Evolutionary conservation across 495 filamentous ascomycete species (phyloP).

Genomic region (Daldinia concentrica): DNA sequence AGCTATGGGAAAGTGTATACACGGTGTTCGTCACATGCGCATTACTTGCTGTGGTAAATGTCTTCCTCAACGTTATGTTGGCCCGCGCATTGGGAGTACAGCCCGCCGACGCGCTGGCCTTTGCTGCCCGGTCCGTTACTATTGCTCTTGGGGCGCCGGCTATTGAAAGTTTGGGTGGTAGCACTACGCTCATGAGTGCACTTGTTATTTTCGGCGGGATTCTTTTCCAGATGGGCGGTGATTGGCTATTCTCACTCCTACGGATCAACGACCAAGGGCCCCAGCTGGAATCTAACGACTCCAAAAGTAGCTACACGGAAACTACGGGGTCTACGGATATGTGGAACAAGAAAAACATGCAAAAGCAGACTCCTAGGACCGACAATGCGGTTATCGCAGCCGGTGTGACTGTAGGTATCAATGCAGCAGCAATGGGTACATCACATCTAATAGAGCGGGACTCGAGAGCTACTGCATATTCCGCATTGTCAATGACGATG

Average conservation of each 20-base stretch:
- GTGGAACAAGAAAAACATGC: neutral
- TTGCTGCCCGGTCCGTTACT: constrained; percentile 58
- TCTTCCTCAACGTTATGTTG: constrained; percentile 50
- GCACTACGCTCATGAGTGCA: constrained; percentile 53
- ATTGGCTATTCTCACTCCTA: constrained; percentile 48
- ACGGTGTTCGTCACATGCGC: constrained; percentile 48
- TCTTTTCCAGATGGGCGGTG: constrained; percentile 54
- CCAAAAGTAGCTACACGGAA: constrained; percentile 8
- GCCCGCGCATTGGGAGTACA: constrained; percentile 49
- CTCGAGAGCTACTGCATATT: constrained; percentile 58
- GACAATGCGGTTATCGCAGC: constrained; percentile 51
- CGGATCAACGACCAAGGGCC: constrained; percentile 24
- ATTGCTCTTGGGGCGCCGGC: constrained; percentile 49
- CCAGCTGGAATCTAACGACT: constrained; percentile 1
- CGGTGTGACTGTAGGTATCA: constrained; percentile 58
- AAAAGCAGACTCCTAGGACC: neutral
- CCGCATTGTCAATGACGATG: constrained; percentile 59
- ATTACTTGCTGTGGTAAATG: constrained; percentile 46
- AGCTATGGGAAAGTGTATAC: constrained; percentile 51
- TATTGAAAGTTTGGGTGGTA: constrained; percentile 50
- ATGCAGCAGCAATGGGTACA: constrained; percentile 62
- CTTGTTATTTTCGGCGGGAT: constrained; percentile 59
- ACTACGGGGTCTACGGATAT: neutral
- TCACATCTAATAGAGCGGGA: constrained; percentile 57
- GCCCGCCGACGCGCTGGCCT: constrained; percentile 49